Conservation (phyloP, 1,284 basidiomycete species). For the Cutaneotrichosporon cyanovorans region DNA sequence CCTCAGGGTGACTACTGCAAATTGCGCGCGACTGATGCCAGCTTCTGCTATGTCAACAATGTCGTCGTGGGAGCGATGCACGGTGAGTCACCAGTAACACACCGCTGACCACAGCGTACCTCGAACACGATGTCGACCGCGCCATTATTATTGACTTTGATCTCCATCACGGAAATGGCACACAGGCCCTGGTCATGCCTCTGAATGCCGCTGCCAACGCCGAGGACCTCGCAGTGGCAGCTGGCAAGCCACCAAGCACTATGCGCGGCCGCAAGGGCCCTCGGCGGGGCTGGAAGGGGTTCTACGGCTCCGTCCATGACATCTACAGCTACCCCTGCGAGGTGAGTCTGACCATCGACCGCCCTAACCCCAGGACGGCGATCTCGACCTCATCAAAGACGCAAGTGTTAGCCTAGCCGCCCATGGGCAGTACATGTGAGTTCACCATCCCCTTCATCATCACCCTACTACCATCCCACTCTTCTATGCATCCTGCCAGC, state of each 20-base stretch:
- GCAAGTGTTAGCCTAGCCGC: slow-evolving; percentile 73
- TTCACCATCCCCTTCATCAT: too few relatives aligned
- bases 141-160: slow-evolving; percentile 89
- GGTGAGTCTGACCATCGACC: slow-evolving; percentile 45
- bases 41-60: slow-evolving; percentile 90
- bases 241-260: slow-evolving; percentile 39
- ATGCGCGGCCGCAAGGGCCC: slow-evolving; percentile 40
- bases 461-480: neutral
- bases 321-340: slow-evolving; percentile 85
- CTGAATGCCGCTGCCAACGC: slow-evolving; percentile 81
- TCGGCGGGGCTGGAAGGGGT: slow-evolving; percentile 58
- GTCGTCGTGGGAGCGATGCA: slow-evolving; percentile 83
- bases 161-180: slow-evolving; percentile 91
- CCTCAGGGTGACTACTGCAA: slow-evolving; percentile 55
- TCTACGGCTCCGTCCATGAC: slow-evolving; percentile 85
- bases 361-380: slow-evolving; percentile 60
- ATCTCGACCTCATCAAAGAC: slow-evolving; percentile 67
- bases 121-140: slow-evolving; percentile 68
- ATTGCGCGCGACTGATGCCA: slow-evolving; percentile 8
- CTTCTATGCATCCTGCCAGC: too few relatives aligned
- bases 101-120: slow-evolving; percentile 55
- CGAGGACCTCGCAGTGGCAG: slow-evolving; percentile 53
- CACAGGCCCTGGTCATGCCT: slow-evolving; percentile 82
- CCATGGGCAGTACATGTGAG: slow-evolving; percentile 75
- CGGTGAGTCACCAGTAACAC: slow-evolving; percentile 49